Evolutionary conservation across 495 filamentous ascomycete species (phyloP), one percentile per base, ranked within the genome.

Genomic region (Xeromyces bisporus): DNA sequence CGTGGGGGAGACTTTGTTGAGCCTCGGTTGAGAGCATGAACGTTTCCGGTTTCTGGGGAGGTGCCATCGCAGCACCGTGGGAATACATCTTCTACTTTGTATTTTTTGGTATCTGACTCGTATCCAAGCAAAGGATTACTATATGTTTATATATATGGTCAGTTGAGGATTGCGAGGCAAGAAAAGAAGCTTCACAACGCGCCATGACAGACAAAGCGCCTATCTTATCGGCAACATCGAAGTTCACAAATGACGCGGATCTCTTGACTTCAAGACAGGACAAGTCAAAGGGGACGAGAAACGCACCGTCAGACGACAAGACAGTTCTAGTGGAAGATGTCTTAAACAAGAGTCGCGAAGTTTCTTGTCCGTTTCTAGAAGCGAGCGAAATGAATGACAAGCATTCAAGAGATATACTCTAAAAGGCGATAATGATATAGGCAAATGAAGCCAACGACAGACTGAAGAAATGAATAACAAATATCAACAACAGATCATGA

Each of bases 1-100:
- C 89, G 44, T 93, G 83, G 18, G 89, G 89, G 30, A 97, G 71
- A 40, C 78, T 84, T 57, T 93, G 84, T 57, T 94, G 87, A 25
- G 91, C 86, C 58, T 94, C 87, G 41, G 75, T 81, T 42, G 84
- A 92, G 40, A 97, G 70, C 80, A 96, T 87, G 46, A 97, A 97
- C 5, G 89, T 97, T 64, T 96, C 89, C 28, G 89, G 89, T 53
- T 92, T 92, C 55, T 93, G 86, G 14, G 73, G 69, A 14, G 73
- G 71, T 40, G 73, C 66, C 71, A 76, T 75, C 3, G 63, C 53
- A 50, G 56, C 53, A 33, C 55, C 54, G 42, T 67, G 62, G 25
- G 66, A 50, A 50, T 67, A 69, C 66, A 69, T 69, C 18, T 42
- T 50, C 29, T 36, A 23, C 31, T 36, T 23, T 27, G n/a, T n/a